These are phyloP conservation scores for Tulasnella sp. DNA, from an alignment of 768 basidiomycete species.

Conservation along the genomic window DNA sequence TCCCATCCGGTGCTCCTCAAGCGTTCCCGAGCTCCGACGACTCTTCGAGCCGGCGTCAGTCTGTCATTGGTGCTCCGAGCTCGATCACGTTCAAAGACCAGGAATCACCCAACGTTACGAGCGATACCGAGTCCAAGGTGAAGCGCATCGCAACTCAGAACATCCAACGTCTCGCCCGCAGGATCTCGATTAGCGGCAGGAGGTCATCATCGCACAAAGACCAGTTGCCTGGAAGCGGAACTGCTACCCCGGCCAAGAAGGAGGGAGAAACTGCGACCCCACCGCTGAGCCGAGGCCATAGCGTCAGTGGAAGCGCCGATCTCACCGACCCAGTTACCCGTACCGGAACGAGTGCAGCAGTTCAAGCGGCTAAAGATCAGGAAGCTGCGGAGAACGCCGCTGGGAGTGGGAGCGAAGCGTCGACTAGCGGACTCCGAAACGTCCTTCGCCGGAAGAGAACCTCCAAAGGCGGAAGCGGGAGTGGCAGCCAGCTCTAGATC, in stretches of 20 bases:
- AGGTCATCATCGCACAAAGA: neutral
- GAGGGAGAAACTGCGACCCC: neutral
- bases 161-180: slow-evolving; percentile 64
- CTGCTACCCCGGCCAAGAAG: neutral
- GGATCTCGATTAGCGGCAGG: slow-evolving; percentile 55
- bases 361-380: neutral
- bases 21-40: slow-evolving; percentile 27
- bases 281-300: neutral
- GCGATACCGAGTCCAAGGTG: slow-evolving; percentile 62
- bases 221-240: neutral
- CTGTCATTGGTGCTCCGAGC: neutral
- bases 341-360: neutral
- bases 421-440: neutral
- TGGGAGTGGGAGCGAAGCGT: neutral
- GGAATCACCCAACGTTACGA: neutral
- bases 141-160: slow-evolving; percentile 79
- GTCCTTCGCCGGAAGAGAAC: neutral
- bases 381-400: neutral
- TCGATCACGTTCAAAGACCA: slow-evolving; percentile 12
- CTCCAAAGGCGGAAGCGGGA: neutral
- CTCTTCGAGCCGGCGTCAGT: slow-evolving; percentile 22
- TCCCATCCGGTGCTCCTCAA: slow-evolving; percentile 1
- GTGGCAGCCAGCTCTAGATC: neutral
- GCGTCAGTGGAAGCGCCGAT: slow-evolving; percentile 1
- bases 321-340: neutral